These are phyloP conservation scores for Asterochloris sp. DNA, from an alignment of 139 green algal species.

Conservation along the genomic window DNA sequence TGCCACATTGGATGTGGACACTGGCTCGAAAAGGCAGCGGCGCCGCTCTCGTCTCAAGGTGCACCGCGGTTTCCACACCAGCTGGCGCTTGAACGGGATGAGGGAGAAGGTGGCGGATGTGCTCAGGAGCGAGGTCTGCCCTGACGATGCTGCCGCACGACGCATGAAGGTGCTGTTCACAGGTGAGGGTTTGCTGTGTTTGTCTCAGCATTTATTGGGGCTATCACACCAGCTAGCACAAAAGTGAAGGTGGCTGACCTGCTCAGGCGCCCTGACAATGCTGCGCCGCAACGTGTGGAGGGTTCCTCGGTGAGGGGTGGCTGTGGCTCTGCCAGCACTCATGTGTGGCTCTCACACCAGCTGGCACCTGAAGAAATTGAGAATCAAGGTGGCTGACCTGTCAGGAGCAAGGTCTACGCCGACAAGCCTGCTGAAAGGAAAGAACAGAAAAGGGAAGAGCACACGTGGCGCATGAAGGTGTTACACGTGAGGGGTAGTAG, in stretches of 20 bases:
- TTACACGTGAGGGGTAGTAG: too few species aligned
- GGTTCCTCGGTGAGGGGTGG: too few species aligned
- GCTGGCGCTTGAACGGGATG: slow-evolving; percentile 11
- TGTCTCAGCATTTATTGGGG: too few species aligned
- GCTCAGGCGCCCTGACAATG: too few species aligned
- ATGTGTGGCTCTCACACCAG: slow-evolving; percentile 1
- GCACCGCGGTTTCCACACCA: slow-evolving; percentile 14
- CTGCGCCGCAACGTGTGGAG: too few species aligned
- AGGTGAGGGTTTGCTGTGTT: too few species aligned
- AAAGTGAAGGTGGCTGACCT: too few species aligned
- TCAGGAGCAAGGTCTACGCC: background rate
- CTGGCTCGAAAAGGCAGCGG: too few species aligned
- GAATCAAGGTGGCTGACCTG: background rate
- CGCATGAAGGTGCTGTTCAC: slow-evolving; percentile 12
- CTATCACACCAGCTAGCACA: too few species aligned
- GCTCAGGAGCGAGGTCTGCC: background rate
- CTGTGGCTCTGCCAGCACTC: background rate
- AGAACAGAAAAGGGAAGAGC: too few species aligned
- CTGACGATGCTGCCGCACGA: background rate
- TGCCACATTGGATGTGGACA: too few species aligned
- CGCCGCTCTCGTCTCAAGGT: background rate
- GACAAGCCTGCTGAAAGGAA: background rate
- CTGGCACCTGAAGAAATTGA: slow-evolving; percentile 5
- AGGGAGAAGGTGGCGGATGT: background rate
- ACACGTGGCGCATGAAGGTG: background rate